A percentile compares a stretch with the other conserved stretches of the same genome.
Conservation (phyloP, 2,329 filamentous ascomycete species). For the Aspergillus japonicus region DNA sequence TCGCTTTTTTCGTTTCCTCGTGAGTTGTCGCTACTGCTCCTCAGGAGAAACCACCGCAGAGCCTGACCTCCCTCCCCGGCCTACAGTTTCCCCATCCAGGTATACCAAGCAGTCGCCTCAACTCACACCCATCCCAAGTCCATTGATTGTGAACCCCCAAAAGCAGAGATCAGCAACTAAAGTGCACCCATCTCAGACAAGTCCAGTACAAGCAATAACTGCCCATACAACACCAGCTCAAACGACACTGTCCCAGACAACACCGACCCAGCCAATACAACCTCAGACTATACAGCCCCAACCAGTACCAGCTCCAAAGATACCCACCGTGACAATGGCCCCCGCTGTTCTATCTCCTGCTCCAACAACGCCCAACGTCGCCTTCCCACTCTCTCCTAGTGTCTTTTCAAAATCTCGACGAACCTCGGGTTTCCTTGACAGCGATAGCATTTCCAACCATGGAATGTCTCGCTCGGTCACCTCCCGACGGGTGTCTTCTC, state of each 20-base stretch:
- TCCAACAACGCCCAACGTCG: not conserved
- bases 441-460: slow-evolving; percentile 9
- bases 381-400: slow-evolving; percentile 9
- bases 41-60: slow-evolving; percentile 8
- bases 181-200: not conserved
- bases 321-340: not conserved
- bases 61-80: slow-evolving; percentile 7
- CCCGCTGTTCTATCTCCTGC: slow-evolving; percentile 1
- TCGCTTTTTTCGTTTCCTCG: slow-evolving; percentile 7
- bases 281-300: not conserved
- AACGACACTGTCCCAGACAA: not conserved
- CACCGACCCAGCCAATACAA: not conserved
- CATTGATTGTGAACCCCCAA: not conserved
- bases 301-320: not conserved
- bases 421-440: slow-evolving; percentile 6
- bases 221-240: too few relatives aligned
- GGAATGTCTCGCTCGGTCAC: slow-evolving; percentile 10
- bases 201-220: too few relatives aligned
- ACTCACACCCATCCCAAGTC: not conserved
- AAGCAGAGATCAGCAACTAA: not conserved
- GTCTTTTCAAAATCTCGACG: slow-evolving; percentile 1
- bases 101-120: slow-evolving; percentile 9
- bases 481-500: slow-evolving; percentile 11
- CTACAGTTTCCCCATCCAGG: slow-evolving; percentile 5
- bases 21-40: slow-evolving; percentile 10